Evolutionary conservation across 2,329 filamentous ascomycete species (phyloP).

Genomic region (Aspergillus sp.): DNA sequence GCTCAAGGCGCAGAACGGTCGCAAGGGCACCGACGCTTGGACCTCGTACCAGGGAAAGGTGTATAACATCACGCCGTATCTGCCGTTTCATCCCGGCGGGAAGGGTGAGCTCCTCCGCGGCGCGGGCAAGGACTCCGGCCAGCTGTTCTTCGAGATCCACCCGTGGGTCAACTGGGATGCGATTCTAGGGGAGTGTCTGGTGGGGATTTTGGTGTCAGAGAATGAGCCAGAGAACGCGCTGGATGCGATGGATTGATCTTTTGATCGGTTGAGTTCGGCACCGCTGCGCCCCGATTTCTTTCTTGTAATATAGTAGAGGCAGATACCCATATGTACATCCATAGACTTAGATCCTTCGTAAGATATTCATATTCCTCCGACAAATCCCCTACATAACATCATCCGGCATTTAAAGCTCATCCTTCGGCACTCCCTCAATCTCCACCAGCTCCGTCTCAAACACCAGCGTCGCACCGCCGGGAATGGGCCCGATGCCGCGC

Average conservation of each 20-base stretch:
- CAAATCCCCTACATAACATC: background rate
- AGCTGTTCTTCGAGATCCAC: slow-evolving; percentile 62
- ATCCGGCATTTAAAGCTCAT: slow-evolving; percentile 37
- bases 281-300: background rate
- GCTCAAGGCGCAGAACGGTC: slow-evolving; percentile 74
- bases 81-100: slow-evolving; percentile 85
- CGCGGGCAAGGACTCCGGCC: slow-evolving; percentile 65
- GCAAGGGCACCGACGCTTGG: slow-evolving; percentile 85
- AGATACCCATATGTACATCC: slow-evolving; percentile 4
- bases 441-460: slow-evolving; percentile 89
- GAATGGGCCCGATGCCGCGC: slow-evolving; percentile 75
- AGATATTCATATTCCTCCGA: too few species aligned
- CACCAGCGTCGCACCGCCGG: slow-evolving; percentile 74
- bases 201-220: slow-evolving; percentile 60
- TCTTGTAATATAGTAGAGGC: slow-evolving; percentile 4
- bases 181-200: slow-evolving; percentile 59
- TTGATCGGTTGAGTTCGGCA: background rate
- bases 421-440: slow-evolving; percentile 68
- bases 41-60: slow-evolving; percentile 84
- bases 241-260: slow-evolving; percentile 58
- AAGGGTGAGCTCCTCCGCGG: slow-evolving; percentile 59
- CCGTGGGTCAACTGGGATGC: slow-evolving; percentile 70
- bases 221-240: slow-evolving; percentile 43
- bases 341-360: background rate
- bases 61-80: slow-evolving; percentile 89